phyloP scores from a whole-genome alignment of 2,329 filamentous ascomycete genomes.

The Ceratocystis cubensis region DNA sequence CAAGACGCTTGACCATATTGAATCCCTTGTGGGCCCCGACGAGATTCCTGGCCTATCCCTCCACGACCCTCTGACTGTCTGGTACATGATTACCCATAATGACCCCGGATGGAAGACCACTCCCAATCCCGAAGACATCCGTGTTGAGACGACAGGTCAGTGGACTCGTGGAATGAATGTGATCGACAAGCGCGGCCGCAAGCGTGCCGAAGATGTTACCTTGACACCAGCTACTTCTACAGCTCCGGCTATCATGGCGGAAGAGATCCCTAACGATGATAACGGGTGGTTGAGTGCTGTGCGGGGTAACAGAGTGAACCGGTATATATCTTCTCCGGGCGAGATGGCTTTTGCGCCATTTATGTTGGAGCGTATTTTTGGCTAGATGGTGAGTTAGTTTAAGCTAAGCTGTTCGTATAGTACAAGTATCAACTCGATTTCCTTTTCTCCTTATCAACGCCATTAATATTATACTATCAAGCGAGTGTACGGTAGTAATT shows the following conservation, averaged over 20 bases:
- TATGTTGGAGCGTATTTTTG: conserved; percentile 55
- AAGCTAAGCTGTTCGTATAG: background rate
- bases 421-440: background rate
- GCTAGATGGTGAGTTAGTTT: conserved; percentile 25
- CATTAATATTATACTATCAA: conserved; percentile 4
- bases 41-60: conserved; percentile 50
- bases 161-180: conserved; percentile 92
- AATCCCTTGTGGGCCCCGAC: conserved; percentile 46
- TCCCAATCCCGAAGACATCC: conserved; percentile 60
- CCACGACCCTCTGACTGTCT: conserved; percentile 68
- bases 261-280: conserved; percentile 55
- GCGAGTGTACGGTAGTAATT: background rate
- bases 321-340: conserved; percentile 59
- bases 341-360: conserved; percentile 52
- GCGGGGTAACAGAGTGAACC: conserved; percentile 68
- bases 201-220: conserved; percentile 35
- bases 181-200: conserved; percentile 57
- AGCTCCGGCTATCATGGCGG: conserved; percentile 31
- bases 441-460: background rate
- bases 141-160: conserved; percentile 80
- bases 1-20: conserved; percentile 58
- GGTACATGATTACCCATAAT: conserved; percentile 57
- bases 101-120: conserved; percentile 47
- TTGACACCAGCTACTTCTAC: conserved; percentile 32
- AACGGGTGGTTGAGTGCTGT: conserved; percentile 60